phyloP scores from a whole-genome alignment of 2,329 filamentous ascomycete species.

The Fusarium secorum region DNA sequence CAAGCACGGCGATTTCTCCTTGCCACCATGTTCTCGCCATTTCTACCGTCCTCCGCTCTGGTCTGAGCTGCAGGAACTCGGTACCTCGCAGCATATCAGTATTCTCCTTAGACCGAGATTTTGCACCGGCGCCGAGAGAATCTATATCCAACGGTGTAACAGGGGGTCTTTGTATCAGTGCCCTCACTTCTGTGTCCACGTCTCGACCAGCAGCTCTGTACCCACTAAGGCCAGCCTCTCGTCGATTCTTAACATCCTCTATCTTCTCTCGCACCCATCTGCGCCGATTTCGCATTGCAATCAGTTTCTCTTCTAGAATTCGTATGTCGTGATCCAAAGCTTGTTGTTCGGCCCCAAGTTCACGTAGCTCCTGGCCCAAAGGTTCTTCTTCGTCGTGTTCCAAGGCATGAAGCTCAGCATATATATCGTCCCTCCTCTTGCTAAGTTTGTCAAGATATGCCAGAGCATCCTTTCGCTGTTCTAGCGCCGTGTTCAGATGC shows the following conservation, averaged over 20 bases:
- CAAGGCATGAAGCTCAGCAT: slow-evolving; percentile 60
- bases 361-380: slow-evolving; percentile 67
- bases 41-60: slow-evolving; percentile 70
- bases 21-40: slow-evolving; percentile 78
- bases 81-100: slow-evolving; percentile 49
- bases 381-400: slow-evolving; percentile 65
- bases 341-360: slow-evolving; percentile 63
- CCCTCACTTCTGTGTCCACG: slow-evolving; percentile 68
- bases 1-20: slow-evolving; percentile 65
- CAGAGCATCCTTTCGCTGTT: slow-evolving; percentile 64
- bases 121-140: slow-evolving; percentile 44
- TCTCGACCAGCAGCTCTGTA: slow-evolving; percentile 73
- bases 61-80: slow-evolving; percentile 68
- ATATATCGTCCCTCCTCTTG: slow-evolving; percentile 59
- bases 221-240: slow-evolving; percentile 75
- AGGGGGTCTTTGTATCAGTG: slow-evolving; percentile 66
- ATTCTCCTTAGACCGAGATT: slow-evolving; percentile 21
- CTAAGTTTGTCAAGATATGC: slow-evolving; percentile 63
- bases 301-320: slow-evolving; percentile 70
- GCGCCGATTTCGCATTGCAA: slow-evolving; percentile 66
- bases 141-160: slow-evolving; percentile 61
- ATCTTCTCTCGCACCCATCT: slow-evolving; percentile 67
- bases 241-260: slow-evolving; percentile 67
- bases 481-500: slow-evolving; percentile 64
- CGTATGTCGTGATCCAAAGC: slow-evolving; percentile 69